phyloP scores from a whole-genome alignment of 495 filamentous ascomycete species.

The Eremomyces bilateralis region DNA sequence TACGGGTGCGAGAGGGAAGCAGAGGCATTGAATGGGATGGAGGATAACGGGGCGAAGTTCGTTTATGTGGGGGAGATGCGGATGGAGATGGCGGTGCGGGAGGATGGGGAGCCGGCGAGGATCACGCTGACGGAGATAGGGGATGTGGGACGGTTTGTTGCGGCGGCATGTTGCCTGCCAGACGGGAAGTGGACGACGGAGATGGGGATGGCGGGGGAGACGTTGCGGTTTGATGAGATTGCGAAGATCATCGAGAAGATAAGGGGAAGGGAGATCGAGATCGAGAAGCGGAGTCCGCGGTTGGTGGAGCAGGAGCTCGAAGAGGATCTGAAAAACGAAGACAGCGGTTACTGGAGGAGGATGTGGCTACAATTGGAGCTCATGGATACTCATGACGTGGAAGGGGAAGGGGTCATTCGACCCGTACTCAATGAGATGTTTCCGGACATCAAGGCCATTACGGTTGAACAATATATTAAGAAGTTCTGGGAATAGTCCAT shows the following conservation, averaged over 20 bases:
- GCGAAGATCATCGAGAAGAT: constrained; percentile 9
- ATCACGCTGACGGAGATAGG: constrained; percentile 13
- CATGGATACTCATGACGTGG: constrained; percentile 2
- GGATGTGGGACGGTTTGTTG: constrained; percentile 15
- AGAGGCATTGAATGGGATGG: constrained; percentile 11
- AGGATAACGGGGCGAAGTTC: constrained; percentile 11
- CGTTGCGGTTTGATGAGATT: constrained; percentile 11
- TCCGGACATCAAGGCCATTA: constrained; percentile 2
- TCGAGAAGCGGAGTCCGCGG: constrained; percentile 7
- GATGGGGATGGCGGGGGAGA: constrained; percentile 18
- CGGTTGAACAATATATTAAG: constrained; percentile 3
- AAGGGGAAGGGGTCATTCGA: constrained; percentile 4
- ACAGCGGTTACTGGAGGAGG: constrained; percentile 1
- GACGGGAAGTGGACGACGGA: constrained; percentile 14
- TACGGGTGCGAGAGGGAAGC: constrained; percentile 10
- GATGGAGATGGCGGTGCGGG: constrained; percentile 4
- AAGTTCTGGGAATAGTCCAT: constrained; percentile 4
- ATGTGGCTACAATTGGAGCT: constrained; percentile 4
- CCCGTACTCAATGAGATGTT: constrained; percentile 4
- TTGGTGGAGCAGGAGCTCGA: constrained; percentile 8
- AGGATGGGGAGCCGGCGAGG: constrained; percentile 7
- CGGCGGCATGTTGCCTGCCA: constrained; percentile 11
- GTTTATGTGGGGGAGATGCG: constrained; percentile 11
- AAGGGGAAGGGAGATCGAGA: constrained; percentile 12
- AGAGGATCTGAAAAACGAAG: background rate